phyloP scores from a whole-genome alignment of 441 rosid genomes.

The Populus hybrid region DNA sequence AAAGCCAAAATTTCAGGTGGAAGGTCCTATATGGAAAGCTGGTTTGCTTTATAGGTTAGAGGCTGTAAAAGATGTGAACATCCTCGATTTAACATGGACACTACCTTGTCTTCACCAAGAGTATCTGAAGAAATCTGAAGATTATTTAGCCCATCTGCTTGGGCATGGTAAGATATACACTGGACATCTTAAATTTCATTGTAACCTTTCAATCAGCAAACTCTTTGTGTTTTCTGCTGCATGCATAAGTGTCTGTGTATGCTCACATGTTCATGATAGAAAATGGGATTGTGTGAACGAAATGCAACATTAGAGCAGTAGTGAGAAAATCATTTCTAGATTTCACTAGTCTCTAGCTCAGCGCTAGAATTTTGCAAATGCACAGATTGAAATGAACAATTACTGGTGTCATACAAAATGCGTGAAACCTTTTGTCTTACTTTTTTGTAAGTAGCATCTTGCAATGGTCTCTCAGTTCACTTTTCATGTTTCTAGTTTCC shows the following conservation, averaged over 20 bases:
- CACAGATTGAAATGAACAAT: background rate
- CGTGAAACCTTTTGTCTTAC: background rate
- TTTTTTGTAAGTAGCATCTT: background rate
- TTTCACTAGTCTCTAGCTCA: background rate
- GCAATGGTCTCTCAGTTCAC: background rate
- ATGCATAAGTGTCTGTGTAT: background rate
- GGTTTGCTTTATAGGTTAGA: constrained; percentile 78
- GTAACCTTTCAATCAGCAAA: background rate
- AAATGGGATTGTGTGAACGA: background rate
- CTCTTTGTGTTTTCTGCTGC: background rate
- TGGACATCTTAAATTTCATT: constrained; percentile 3
- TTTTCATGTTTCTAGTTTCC: constrained; percentile 1
- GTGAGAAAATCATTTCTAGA: background rate
- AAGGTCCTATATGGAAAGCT: constrained; percentile 76
- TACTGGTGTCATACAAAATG: background rate
- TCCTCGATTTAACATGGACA: constrained; percentile 82
- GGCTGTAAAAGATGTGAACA: constrained; percentile 91
- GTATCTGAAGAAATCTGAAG: constrained; percentile 91
- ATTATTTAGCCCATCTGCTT: constrained; percentile 86
- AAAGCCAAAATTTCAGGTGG: constrained; percentile 52
- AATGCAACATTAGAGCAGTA: background rate
- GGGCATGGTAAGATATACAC: constrained; percentile 71
- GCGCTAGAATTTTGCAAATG: background rate
- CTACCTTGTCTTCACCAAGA: constrained; percentile 86
- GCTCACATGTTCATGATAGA: background rate